These are phyloP conservation scores for Podaxis sp. DNA, from an alignment of 768 basidiomycete species.

Conservation along the genomic window DNA sequence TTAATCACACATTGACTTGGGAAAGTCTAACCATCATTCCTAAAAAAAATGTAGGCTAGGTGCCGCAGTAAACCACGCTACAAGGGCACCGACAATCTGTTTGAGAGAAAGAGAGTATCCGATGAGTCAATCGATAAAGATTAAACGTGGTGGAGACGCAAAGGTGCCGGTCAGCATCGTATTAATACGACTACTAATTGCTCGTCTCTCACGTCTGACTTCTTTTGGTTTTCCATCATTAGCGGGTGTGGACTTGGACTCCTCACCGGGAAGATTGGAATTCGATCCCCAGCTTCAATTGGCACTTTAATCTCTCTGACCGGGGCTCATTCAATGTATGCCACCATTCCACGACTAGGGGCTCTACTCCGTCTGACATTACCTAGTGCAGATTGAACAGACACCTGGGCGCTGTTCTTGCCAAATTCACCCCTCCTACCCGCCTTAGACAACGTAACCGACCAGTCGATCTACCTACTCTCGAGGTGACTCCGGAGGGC, in stretches of 20 bases:
- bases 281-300: neutral
- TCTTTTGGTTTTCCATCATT: neutral
- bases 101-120: neutral
- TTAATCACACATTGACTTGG: neutral
- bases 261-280: neutral
- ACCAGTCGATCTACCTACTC: slow-evolving; percentile 1
- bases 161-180: neutral
- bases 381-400: neutral
- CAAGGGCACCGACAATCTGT: neutral
- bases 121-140: neutral
- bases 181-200: neutral
- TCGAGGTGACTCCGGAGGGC: slow-evolving; percentile 22
- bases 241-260: neutral
- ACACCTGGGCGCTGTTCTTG: neutral
- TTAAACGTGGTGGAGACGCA: neutral
- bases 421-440: slow-evolving; percentile 15
- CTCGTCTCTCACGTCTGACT: neutral
- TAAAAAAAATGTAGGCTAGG: slow-evolving; percentile 16
- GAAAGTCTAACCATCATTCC: neutral
- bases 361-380: neutral
- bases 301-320: neutral
- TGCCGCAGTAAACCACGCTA: slow-evolving; percentile 4
- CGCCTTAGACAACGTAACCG: neutral
- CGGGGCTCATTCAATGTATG: too few relatives aligned
- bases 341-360: too few relatives aligned